These are phyloP conservation scores for Tremella fuciformis DNA, from an alignment of 768 basidiomycete genomes.

Conservation along the genomic window DNA sequence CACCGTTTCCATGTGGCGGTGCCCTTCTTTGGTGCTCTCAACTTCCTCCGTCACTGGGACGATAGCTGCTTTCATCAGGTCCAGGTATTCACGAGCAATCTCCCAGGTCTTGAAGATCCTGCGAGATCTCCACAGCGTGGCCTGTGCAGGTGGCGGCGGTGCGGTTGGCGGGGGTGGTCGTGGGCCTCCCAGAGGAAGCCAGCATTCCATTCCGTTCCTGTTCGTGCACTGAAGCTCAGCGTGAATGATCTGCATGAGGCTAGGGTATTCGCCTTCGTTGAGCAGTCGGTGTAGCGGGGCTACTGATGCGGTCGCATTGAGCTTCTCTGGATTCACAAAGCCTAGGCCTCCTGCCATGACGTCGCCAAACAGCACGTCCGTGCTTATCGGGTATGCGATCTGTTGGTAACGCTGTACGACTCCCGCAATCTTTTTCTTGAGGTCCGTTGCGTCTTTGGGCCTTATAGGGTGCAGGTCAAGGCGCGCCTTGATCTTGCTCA, in stretches of 20 bases:
- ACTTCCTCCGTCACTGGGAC: no score
- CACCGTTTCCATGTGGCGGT: no score
- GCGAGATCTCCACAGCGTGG: no score
- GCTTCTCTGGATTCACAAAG: not conserved
- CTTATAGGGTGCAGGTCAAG: slow-evolving; percentile 4
- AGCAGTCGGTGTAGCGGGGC: not conserved
- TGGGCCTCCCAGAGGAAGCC: no score
- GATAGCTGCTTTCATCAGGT: no score
- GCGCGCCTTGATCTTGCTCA: not conserved
- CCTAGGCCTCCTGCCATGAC: not conserved
- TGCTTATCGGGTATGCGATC: not conserved
- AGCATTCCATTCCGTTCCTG: no score
- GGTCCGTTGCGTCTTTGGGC: not conserved
- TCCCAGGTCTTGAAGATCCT: not conserved
- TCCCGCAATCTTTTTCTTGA: not conserved
- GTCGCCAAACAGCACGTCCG: not conserved
- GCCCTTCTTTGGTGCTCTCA: no score
- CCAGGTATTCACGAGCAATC: not conserved
- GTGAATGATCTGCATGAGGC: not conserved
- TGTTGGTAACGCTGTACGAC: not conserved
- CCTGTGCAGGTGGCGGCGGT: no score
- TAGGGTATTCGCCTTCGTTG: not conserved
- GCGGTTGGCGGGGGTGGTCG: no score
- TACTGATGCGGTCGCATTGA: not conserved
- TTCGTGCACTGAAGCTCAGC: not conserved